Evolutionary conservation across 495 filamentous ascomycete genomes (phyloP).

Genomic region (Lentithecium fluviatile): DNA sequence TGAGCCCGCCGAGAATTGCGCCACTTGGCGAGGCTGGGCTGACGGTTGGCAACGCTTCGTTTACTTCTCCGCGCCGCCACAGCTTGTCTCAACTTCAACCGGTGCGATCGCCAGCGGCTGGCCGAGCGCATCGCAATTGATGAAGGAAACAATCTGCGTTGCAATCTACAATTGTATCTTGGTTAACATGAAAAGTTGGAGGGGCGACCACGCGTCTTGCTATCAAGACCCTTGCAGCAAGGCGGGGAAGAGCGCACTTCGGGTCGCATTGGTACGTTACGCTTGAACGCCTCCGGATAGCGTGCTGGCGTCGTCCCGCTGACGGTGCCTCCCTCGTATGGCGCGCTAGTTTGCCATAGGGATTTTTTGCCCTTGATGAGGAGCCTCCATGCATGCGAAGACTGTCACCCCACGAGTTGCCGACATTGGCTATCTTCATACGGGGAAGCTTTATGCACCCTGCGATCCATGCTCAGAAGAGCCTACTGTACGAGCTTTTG

Average conservation of each 20-base stretch:
- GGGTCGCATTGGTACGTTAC: background rate
- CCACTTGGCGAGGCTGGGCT: slow-evolving; percentile 25
- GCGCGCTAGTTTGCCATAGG: too few species aligned
- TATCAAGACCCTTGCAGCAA: background rate
- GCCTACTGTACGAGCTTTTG: too few species aligned
- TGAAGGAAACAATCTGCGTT: background rate
- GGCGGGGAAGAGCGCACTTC: background rate
- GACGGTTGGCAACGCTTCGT: slow-evolving; percentile 5
- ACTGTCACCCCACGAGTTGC: too few species aligned
- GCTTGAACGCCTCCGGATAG: slow-evolving; percentile 10
- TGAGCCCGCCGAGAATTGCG: background rate
- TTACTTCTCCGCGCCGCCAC: slow-evolving; percentile 12
- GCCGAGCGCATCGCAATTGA: background rate
- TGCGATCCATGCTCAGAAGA: too few species aligned
- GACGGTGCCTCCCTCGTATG: background rate
- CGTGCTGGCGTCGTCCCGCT: background rate
- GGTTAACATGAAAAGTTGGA: too few species aligned
- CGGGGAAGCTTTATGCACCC: too few species aligned
- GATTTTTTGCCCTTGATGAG: too few species aligned
- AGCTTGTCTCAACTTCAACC: slow-evolving; percentile 14
- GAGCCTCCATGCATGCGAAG: too few species aligned
- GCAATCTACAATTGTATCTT: background rate
- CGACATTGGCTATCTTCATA: too few species aligned
- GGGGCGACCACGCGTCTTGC: too few species aligned
- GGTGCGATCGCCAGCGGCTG: background rate